A percentile compares a stretch with the other conserved stretches of the same genome.
Conservation (phyloP, 2,329 filamentous ascomycete genomes). For the Peltaster fructicola region DNA sequence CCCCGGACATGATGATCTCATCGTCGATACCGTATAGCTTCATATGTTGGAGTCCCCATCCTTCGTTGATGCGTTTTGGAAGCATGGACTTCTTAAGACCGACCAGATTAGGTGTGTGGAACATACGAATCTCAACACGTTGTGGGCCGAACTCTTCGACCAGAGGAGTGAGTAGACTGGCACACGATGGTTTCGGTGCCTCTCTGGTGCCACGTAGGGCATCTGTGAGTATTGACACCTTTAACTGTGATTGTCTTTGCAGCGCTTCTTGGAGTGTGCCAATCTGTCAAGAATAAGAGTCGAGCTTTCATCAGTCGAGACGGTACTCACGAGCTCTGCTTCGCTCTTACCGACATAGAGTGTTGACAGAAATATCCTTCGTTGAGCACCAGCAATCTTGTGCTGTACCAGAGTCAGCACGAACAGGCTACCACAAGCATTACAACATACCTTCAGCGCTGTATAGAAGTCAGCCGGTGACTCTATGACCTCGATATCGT, state of each 20-base stretch:
- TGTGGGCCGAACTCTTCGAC: conserved; percentile 66
- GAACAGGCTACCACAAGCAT: too few species aligned
- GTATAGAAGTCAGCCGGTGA: conserved; percentile 82
- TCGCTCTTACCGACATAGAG: conserved; percentile 92
- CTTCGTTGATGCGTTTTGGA: conserved; percentile 85
- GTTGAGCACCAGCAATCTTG: conserved; percentile 66
- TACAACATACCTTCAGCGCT: conserved; percentile 59
- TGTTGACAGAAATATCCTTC: conserved; percentile 80
- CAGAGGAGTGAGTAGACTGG: conserved; percentile 72
- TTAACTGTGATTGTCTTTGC: conserved; percentile 53
- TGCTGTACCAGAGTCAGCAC: conserved; percentile 29
- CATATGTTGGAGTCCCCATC: conserved; percentile 98
- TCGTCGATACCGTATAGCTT: conserved; percentile 94
- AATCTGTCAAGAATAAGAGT: conserved; percentile 34
- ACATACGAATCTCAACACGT: conserved; percentile 88
- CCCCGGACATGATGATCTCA: conserved; percentile 87
- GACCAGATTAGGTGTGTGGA: conserved; percentile 89
- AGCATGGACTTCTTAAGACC: conserved; percentile 69
- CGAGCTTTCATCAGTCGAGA: too few species aligned
- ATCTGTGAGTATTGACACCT: conserved; percentile 80
- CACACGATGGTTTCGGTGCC: conserved; percentile 68
- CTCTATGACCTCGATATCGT: conserved; percentile 61
- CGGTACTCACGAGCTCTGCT: conserved; percentile 49
- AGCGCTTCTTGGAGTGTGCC: conserved; percentile 60
- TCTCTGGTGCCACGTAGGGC: conserved; percentile 82